These are phyloP conservation scores for Aspergillus bridgeri DNA, from an alignment of 495 filamentous ascomycete genomes.

Conservation along the genomic window DNA sequence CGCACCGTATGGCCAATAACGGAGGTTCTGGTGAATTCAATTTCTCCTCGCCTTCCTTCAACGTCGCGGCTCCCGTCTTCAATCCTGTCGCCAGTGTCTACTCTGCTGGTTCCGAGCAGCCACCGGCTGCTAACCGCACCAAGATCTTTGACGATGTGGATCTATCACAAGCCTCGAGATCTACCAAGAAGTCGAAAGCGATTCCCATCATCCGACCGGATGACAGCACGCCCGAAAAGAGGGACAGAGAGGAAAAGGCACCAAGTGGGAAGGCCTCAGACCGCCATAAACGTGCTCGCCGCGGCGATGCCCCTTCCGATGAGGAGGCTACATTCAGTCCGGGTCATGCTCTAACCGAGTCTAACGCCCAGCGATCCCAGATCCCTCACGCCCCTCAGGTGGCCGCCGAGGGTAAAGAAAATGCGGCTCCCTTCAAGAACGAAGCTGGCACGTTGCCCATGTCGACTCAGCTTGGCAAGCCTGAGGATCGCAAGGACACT, in stretches of 20 bases:
- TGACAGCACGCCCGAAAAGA: constrained; percentile 35
- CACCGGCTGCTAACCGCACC: constrained; percentile 28
- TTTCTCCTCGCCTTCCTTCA: constrained; percentile 72
- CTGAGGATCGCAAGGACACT: constrained; percentile 31
- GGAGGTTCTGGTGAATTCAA: constrained; percentile 58
- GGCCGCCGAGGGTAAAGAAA: constrained; percentile 47
- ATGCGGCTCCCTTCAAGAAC: constrained; percentile 28
- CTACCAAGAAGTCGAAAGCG: constrained; percentile 70
- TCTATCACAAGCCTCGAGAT: constrained; percentile 57
- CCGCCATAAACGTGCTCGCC: constrained; percentile 70
- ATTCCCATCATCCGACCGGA: constrained; percentile 76
- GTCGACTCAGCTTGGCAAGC: constrained; percentile 17
- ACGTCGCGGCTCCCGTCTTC: constrained; percentile 78
- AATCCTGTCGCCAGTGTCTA: constrained; percentile 51
- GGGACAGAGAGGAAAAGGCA: constrained; percentile 46
- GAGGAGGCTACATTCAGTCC: constrained; percentile 69
- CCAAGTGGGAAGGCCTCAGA: constrained; percentile 42
- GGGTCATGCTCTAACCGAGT: constrained; percentile 44
- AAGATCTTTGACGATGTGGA: constrained; percentile 77
- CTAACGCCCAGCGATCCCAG: constrained; percentile 35
- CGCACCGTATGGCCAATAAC: constrained; percentile 15
- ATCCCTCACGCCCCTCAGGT: constrained; percentile 22
- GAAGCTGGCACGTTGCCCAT: not conserved
- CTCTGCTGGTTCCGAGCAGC: constrained; percentile 24
- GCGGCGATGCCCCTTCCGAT: constrained; percentile 56